Conservation (phyloP, 805 yeast species). For the Peterozyma xylosa region DNA sequence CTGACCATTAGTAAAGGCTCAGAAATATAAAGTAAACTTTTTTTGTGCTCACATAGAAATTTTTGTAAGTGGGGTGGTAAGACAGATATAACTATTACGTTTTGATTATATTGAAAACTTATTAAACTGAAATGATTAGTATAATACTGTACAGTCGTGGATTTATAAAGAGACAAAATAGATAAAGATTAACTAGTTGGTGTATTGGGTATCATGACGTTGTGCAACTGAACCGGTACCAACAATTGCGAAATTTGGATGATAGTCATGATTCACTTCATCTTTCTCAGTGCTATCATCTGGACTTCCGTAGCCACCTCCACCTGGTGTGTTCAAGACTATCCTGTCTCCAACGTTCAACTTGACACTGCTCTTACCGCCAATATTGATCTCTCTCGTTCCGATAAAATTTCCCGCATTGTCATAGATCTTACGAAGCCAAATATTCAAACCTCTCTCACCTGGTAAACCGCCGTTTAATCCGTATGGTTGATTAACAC, state of each 20-base stretch:
- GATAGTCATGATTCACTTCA: constrained; percentile 8
- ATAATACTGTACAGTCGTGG: too few species aligned
- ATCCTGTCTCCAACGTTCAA: constrained; percentile 59
- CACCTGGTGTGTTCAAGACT: constrained; percentile 73
- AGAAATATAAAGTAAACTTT: background rate
- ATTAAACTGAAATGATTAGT: too few species aligned
- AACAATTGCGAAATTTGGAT: constrained; percentile 10
- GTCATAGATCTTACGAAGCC: constrained; percentile 27
- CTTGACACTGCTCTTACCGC: constrained; percentile 63
- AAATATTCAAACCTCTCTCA: constrained; percentile 56
- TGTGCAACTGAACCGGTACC: constrained; percentile 23
- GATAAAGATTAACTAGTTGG: constrained; percentile 14
- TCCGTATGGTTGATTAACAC: constrained; percentile 83
- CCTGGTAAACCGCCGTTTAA: constrained; percentile 78
- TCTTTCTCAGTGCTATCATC: constrained; percentile 1
- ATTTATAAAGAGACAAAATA: too few species aligned
- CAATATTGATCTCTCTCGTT: constrained; percentile 41
- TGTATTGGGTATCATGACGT: constrained; percentile 22
- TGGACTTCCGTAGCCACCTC: constrained; percentile 68
- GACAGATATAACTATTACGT: background rate
- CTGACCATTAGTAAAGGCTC: constrained; percentile 7
- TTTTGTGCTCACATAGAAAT: background rate
- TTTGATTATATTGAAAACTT: too few species aligned
- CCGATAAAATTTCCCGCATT: constrained; percentile 22
- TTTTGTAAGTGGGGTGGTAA: background rate